Evolutionary conservation across 306 rosid species (phyloP).

Genomic region (Rosa chinensis): DNA sequence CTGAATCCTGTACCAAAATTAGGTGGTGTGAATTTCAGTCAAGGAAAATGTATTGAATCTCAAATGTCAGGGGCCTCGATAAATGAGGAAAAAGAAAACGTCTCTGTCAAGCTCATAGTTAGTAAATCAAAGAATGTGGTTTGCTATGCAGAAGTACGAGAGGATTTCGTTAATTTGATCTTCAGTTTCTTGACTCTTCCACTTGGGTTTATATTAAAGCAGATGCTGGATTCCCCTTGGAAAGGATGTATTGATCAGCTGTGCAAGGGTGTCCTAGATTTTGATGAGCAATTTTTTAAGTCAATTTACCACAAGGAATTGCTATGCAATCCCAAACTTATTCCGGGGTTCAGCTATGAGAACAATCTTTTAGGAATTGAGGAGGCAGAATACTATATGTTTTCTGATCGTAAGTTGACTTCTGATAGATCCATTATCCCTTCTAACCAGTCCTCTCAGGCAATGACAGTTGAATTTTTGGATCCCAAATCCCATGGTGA

Average conservation of each 20-base stretch:
- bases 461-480: fast-evolving
- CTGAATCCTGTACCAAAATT: not conserved
- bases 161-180: constrained; percentile 14
- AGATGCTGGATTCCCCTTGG: not conserved
- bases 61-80: too few relatives aligned
- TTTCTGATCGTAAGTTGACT: not conserved
- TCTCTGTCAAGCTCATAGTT: constrained; percentile 3
- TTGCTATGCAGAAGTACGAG: constrained; percentile 11
- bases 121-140: constrained; percentile 2
- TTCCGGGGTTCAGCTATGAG: not conserved
- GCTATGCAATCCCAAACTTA: too few relatives aligned
- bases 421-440: not conserved
- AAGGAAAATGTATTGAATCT: not conserved
- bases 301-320: not conserved
- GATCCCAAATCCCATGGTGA: not conserved
- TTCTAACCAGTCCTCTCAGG: too few relatives aligned
- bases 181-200: constrained; percentile 17
- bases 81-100: not conserved
- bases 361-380: not conserved
- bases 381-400: too few relatives aligned
- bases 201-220: not conserved
- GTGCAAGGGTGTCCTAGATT: not conserved
- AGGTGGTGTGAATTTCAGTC: not conserved
- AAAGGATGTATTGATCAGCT: constrained; percentile 2
- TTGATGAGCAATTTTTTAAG: not conserved